These are phyloP conservation scores for Tuber brumale DNA, from an alignment of 495 filamentous ascomycete species.

Conservation along the genomic window DNA sequence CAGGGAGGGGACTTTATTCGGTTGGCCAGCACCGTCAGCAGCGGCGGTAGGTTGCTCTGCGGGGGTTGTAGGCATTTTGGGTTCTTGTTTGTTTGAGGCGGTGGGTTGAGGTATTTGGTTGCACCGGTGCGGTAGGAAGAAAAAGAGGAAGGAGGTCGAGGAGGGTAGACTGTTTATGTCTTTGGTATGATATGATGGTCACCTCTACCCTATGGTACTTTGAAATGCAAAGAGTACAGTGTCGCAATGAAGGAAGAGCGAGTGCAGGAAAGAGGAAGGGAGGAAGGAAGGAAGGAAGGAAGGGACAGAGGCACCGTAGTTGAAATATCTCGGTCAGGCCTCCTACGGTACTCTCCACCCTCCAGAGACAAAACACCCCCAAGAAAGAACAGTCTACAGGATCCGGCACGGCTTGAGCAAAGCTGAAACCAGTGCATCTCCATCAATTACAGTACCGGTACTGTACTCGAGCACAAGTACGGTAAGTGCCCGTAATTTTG, in stretches of 20 bases:
- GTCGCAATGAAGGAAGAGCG: background rate
- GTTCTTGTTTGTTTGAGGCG: background rate
- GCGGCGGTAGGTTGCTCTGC: background rate
- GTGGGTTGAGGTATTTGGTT: background rate
- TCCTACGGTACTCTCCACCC: too few relatives aligned
- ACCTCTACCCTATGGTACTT: background rate
- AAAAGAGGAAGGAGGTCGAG: background rate
- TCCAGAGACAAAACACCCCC: too few relatives aligned
- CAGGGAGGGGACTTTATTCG: background rate
- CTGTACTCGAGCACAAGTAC: too few relatives aligned
- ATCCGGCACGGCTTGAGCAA: too few relatives aligned
- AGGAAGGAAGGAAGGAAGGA: background rate
- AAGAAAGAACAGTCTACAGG: too few relatives aligned
- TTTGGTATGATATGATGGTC: background rate
- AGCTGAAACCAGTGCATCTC: too few relatives aligned
- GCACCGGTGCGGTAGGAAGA: background rate
- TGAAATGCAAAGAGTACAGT: background rate
- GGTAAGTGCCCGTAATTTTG: too few relatives aligned
- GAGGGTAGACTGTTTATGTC: background rate
- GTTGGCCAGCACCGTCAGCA: background rate
- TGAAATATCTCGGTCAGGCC: background rate
- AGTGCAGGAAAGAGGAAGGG: background rate
- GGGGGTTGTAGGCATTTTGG: background rate
- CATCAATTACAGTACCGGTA: too few relatives aligned
- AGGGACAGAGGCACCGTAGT: background rate